phyloP scores from a whole-genome alignment of 2,329 filamentous ascomycete species.

The Fusarium domesticum region DNA sequence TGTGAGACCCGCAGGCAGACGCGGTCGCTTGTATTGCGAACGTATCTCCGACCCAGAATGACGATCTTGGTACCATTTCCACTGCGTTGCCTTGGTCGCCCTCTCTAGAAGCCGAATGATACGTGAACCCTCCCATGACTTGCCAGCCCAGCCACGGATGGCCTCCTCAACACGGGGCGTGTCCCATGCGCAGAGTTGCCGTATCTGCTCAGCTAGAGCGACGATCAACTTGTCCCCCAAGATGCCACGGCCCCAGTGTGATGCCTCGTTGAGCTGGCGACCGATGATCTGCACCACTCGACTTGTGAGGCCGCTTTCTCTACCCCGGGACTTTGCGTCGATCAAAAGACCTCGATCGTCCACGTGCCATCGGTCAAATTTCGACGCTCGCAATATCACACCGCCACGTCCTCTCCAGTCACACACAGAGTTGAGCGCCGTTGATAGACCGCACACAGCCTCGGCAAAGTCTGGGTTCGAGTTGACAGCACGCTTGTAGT shows the following conservation, averaged over 20 bases:
- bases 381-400: conserved; percentile 68
- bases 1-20: conserved; percentile 67
- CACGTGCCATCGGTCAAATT: conserved; percentile 89
- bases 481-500: conserved; percentile 84
- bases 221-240: conserved; percentile 56
- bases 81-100: conserved; percentile 70
- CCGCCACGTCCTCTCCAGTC: conserved; percentile 90
- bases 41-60: conserved; percentile 57
- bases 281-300: conserved; percentile 88
- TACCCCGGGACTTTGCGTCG: conserved; percentile 62
- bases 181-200: conserved; percentile 36
- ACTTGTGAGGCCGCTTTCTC: conserved; percentile 77
- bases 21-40: conserved; percentile 65
- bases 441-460: conserved; percentile 91
- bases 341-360: conserved; percentile 77
- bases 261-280: conserved; percentile 82
- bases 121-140: conserved; percentile 84
- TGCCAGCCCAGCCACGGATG: conserved; percentile 62
- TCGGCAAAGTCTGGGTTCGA: conserved; percentile 97
- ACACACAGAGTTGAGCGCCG: conserved; percentile 93
- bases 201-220: conserved; percentile 48
- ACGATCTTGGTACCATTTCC: conserved; percentile 85
- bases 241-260: conserved; percentile 75
- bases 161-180: conserved; percentile 39
- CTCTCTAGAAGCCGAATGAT: conserved; percentile 82